These are phyloP conservation scores for Mucor racemosus DNA, from an alignment of 371 early-diverging fungal genomes.

Conservation along the genomic window DNA sequence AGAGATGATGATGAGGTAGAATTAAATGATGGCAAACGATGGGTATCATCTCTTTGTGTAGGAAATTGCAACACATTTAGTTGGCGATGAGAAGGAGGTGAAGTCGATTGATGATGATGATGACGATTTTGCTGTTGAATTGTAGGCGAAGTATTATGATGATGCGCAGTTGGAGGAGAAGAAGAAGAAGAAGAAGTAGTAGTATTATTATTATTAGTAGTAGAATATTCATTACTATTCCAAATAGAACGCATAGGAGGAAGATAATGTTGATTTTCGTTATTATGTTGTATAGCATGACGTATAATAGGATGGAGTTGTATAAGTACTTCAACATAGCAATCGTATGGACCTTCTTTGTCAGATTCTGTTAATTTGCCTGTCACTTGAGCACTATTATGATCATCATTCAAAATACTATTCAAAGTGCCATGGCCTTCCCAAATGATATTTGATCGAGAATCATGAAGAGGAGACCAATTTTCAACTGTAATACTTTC, in stretches of 20 bases:
- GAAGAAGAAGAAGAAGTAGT: background rate
- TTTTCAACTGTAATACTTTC: slow-evolving; percentile 35
- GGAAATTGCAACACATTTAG: background rate
- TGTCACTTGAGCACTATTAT: slow-evolving; percentile 24
- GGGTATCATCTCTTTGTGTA: slow-evolving; percentile 8
- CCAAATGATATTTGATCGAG: slow-evolving; percentile 37
- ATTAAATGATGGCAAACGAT: slow-evolving; percentile 16
- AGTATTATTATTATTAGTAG: no score
- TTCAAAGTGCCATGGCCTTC: slow-evolving; percentile 42
- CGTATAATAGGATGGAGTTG: slow-evolving; percentile 34
- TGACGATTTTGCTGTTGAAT: background rate
- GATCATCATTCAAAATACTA: slow-evolving; percentile 27
- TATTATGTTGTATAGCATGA: background rate
- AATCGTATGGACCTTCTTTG: slow-evolving; percentile 17
- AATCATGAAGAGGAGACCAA: slow-evolving; percentile 32
- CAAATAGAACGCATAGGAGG: slow-evolving; percentile 29
- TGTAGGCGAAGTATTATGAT: slow-evolving; percentile 6
- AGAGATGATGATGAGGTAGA: slow-evolving; percentile 1
- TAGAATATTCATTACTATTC: slow-evolving; percentile 2
- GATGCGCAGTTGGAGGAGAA: slow-evolving; percentile 3
- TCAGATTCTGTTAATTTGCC: slow-evolving; percentile 21
- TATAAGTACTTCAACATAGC: slow-evolving; percentile 36
- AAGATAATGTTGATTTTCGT: slow-evolving; percentile 13
- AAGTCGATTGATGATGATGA: background rate
- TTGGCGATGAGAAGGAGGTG: slow-evolving; percentile 3